Conservation (phyloP, 306 rosid genomes). For the Sophora flavescens region DNA sequence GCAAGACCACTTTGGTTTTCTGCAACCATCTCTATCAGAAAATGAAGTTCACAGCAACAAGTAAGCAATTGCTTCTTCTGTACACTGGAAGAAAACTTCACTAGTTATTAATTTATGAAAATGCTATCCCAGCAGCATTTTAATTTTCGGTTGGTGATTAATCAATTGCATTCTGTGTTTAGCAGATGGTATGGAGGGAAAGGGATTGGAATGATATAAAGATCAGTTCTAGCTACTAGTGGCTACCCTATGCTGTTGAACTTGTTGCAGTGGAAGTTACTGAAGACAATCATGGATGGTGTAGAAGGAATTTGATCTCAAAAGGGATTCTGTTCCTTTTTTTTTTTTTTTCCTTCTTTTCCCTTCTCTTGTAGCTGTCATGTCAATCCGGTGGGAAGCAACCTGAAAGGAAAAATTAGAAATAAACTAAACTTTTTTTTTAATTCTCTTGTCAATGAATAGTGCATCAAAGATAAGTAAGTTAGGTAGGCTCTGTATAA, state of each 20-base stretch:
- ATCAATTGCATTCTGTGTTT: slow-evolving; percentile 39
- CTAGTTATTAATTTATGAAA: not conserved
- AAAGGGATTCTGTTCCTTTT: slow-evolving; percentile 45
- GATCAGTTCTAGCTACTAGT: slow-evolving; percentile 30
- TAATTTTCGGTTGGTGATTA: slow-evolving; percentile 9
- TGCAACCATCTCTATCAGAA: slow-evolving; percentile 66
- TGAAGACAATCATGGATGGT: slow-evolving; percentile 52
- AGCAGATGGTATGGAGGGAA: slow-evolving; percentile 66
- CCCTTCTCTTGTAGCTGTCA: slow-evolving; percentile 54
- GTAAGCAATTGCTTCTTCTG: slow-evolving; percentile 46
- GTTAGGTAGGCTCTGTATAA: slow-evolving; percentile 56
- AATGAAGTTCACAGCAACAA: slow-evolving; percentile 65
- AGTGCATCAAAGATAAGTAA: slow-evolving; percentile 55
- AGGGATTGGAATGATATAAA: slow-evolving; percentile 55
- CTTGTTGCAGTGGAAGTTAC: slow-evolving; percentile 40
- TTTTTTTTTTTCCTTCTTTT: slow-evolving; percentile 36
- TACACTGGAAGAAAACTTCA: slow-evolving; percentile 13
- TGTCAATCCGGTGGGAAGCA: slow-evolving; percentile 71
- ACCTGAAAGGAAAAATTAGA: slow-evolving; percentile 53
- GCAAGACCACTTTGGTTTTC: slow-evolving; percentile 65
- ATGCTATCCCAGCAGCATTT: not conserved
- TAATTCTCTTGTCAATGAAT: slow-evolving; percentile 60
- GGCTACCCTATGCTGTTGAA: slow-evolving; percentile 37
- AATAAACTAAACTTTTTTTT: slow-evolving; percentile 45
- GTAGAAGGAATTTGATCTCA: slow-evolving; percentile 59